Evolutionary conservation across 176 grass and related monocot species (phyloP), one percentile per base, ranked within the genome.

Genomic region (Otatea glauca): DNA sequence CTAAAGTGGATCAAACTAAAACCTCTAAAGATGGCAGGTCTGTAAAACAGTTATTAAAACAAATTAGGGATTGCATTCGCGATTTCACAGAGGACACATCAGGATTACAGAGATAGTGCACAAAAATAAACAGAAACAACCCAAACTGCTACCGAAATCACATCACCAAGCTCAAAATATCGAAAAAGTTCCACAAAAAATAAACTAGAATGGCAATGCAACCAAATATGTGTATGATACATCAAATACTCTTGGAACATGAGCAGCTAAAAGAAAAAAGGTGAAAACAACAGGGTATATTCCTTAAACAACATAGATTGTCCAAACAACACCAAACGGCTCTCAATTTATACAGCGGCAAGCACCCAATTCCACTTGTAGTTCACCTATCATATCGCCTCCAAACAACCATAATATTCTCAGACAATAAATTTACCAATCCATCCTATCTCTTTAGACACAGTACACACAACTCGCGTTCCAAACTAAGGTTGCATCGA

Each of bases 241-340:
- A 34, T 41, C 3, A 17, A 5, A 21, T 3, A 41, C 49, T 47
- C n/a, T 45, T 42, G 25, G 25, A 68, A 67, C 29, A 68, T 50
- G 47, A 54, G 47, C 20, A 81, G n/a, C 12, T 41, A 69, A 53
- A 51, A 21, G 24, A 50, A 49, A 64, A 49, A 64, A 74, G 35
- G 60, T 13, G 47, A 20, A 18, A 53, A 12, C 9, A 55, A 67
- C 45, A 76, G 34, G 64, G 5, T 20, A 20, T 38, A 20, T 38
- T 65, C 9, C 17, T 21, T 63, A 59, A 72, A 72, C 21, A 53
- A 67, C 10, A 60, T 20, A 58, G 38, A 74, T 17, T 45, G 45
- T 24, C 12, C 48, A 54, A 54, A 54, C 49, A 87, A 45, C 23
- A 44, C 7, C 13, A 87, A 80, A 45, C 29, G 70, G 70, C 24